Conservation (phyloP, 441 rosid species). For the Omphalea diandra region DNA sequence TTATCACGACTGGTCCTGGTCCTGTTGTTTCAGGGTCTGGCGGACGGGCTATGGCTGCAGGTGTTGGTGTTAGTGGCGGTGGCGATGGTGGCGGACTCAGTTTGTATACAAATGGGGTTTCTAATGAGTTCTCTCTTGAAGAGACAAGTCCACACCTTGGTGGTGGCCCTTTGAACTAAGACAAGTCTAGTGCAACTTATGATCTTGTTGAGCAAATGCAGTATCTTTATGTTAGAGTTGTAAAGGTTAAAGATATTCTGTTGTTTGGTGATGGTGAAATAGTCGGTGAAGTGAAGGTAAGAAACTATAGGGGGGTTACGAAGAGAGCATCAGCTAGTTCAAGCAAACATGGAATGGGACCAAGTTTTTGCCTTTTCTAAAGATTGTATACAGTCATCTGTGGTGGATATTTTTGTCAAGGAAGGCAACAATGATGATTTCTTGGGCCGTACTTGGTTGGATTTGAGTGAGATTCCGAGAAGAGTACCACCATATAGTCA, state of each 20-base stretch:
- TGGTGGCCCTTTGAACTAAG: conserved; percentile 37
- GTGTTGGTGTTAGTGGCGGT: conserved; percentile 15
- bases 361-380: conserved; percentile 52
- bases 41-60: conserved; percentile 2
- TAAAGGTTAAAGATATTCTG: conserved; percentile 40
- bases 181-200: conserved; percentile 38
- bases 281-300: conserved; percentile 33
- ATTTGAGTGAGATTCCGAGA: conserved; percentile 43
- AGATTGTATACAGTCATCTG: conserved; percentile 44
- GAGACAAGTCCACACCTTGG: conserved; percentile 59
- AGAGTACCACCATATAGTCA: conserved; percentile 59
- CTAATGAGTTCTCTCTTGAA: conserved; percentile 45
- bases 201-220: conserved; percentile 59
- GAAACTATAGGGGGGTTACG: conserved; percentile 37
- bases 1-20: conserved; percentile 42
- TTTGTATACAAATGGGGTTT: conserved; percentile 31
- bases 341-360: conserved; percentile 43
- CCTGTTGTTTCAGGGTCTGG: conserved; percentile 26
- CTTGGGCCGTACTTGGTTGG: conserved; percentile 42
- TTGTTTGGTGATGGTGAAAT: conserved; percentile 27
- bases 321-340: conserved; percentile 25
- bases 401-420: conserved; percentile 40
- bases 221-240: conserved; percentile 46
- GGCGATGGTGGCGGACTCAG: conserved; percentile 24
- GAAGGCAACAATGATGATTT: conserved; percentile 29